These are phyloP conservation scores for Scutellaria barbata DNA, from an alignment of 257 asterid species.

Conservation along the genomic window DNA sequence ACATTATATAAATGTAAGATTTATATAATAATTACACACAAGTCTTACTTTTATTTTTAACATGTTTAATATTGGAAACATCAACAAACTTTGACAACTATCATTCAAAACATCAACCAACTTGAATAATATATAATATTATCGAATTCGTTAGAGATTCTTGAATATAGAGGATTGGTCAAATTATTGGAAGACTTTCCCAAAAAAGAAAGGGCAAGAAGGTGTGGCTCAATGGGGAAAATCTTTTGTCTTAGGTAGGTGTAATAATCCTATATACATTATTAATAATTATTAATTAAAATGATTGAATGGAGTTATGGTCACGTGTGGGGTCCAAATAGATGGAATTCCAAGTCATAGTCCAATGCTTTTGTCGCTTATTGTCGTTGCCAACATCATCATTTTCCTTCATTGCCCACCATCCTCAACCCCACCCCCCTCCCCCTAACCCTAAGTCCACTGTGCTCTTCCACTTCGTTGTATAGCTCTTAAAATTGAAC, in stretches of 20 bases:
- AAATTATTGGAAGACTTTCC: conserved; percentile 7
- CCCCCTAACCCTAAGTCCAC: background rate
- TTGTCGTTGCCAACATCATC: conserved; percentile 40
- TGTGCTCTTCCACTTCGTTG: too few species aligned
- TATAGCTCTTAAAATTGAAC: too few species aligned
- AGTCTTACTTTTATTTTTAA: too few species aligned
- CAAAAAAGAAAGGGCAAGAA: conserved; percentile 25
- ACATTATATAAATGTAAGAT: too few species aligned
- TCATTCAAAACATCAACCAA: too few species aligned
- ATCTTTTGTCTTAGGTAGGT: conserved; percentile 3
- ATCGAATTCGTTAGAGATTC: too few species aligned
- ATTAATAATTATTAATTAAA: background rate
- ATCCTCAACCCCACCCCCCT: conserved; percentile 31
- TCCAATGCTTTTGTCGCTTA: conserved; percentile 50
- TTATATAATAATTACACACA: too few species aligned
- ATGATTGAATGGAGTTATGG: background rate
- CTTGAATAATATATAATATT: too few species aligned
- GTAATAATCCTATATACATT: background rate
- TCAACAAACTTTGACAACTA: too few species aligned
- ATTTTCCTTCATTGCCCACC: conserved; percentile 16
- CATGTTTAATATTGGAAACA: too few species aligned
- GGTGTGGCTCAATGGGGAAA: background rate
- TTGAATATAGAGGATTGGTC: background rate
- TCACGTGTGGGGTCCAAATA: conserved; percentile 38
- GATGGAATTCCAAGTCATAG: conserved; percentile 74